Conservation (phyloP, 2,329 filamentous ascomycete species). For the Trichoderma cornu-damae region DNA sequence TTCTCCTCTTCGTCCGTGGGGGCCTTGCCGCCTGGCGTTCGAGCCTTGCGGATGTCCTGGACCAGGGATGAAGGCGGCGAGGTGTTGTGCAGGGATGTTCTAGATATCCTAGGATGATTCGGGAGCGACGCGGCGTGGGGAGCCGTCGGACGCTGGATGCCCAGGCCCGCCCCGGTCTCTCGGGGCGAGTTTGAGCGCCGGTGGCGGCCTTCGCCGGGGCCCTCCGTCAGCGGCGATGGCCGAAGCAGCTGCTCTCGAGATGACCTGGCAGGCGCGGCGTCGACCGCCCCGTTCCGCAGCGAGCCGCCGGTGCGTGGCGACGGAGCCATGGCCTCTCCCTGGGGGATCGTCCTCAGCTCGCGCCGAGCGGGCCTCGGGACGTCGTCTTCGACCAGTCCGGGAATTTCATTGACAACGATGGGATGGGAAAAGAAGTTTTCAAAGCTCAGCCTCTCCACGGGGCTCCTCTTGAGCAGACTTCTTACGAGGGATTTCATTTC, state of each 20-base stretch:
- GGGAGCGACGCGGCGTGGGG: constrained; percentile 48
- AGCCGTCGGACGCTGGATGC: constrained; percentile 45
- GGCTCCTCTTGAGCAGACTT: constrained; percentile 75
- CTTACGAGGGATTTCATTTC: constrained; percentile 79
- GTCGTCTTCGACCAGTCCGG: constrained; percentile 76
- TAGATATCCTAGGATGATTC: constrained; percentile 34
- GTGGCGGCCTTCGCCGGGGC: constrained; percentile 37
- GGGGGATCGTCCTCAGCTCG: constrained; percentile 35
- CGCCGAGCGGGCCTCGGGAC: constrained; percentile 40
- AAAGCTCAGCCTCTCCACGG: constrained; percentile 79
- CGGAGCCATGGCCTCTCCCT: constrained; percentile 28
- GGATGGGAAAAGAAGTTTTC: constrained; percentile 75
- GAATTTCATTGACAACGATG: constrained; percentile 70
- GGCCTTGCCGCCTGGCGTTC: constrained; percentile 25
- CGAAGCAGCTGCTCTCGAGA: constrained; percentile 40
- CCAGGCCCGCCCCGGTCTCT: constrained; percentile 46
- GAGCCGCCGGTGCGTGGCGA: constrained; percentile 26
- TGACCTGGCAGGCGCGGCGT: constrained; percentile 33
- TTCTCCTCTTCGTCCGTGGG: constrained; percentile 61
- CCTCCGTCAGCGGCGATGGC: constrained; percentile 42
- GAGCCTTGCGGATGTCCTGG: constrained; percentile 31
- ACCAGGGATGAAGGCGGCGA: constrained; percentile 31
- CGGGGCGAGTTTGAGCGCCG: constrained; percentile 41
- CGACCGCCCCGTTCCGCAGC: constrained; percentile 37
- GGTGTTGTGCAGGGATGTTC: constrained; percentile 25